These are phyloP conservation scores for Iberis pinnata DNA, from an alignment of 345 rosid species.

Conservation along the genomic window DNA sequence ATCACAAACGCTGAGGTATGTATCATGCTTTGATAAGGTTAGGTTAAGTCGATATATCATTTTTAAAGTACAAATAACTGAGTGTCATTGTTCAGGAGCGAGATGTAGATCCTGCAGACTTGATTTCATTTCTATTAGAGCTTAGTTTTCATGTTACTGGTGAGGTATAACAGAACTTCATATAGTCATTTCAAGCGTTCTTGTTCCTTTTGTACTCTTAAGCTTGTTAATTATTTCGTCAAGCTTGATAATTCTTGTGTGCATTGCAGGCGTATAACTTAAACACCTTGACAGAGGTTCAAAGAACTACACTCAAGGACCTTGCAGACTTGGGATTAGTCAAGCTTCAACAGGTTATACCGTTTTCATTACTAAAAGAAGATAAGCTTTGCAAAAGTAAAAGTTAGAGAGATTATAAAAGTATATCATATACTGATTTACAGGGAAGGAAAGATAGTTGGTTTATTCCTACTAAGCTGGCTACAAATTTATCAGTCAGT, in stretches of 20 bases:
- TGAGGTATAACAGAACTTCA: slow-evolving; percentile 45
- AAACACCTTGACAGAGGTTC: slow-evolving; percentile 74
- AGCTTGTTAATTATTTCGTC: slow-evolving; percentile 8
- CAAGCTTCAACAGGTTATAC: slow-evolving; percentile 86
- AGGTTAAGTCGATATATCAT: slow-evolving; percentile 13
- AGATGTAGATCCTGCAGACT: slow-evolving; percentile 72
- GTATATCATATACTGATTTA: slow-evolving; percentile 11
- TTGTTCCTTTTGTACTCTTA: slow-evolving; percentile 3
- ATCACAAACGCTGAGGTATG: slow-evolving; percentile 87
- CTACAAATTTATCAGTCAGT: slow-evolving; percentile 82
- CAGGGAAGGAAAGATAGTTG: slow-evolving; percentile 95
- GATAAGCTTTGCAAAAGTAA: background rate
- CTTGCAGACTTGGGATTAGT: slow-evolving; percentile 93
- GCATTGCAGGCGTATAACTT: slow-evolving; percentile 67
- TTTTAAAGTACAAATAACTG: background rate
- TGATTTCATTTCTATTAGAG: slow-evolving; percentile 89
- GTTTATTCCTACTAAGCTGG: slow-evolving; percentile 93
- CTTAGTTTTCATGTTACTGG: slow-evolving; percentile 94
- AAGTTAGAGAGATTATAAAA: slow-evolving; percentile 3
- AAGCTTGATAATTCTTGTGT: slow-evolving; percentile 3
- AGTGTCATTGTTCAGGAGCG: slow-evolving; percentile 54
- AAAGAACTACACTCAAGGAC: slow-evolving; percentile 61
- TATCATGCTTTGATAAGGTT: slow-evolving; percentile 15
- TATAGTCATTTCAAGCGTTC: background rate
- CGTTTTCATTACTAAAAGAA: slow-evolving; percentile 2